phyloP scores from a whole-genome alignment of 495 filamentous ascomycete genomes.

The Articulospora tetracladia region DNA sequence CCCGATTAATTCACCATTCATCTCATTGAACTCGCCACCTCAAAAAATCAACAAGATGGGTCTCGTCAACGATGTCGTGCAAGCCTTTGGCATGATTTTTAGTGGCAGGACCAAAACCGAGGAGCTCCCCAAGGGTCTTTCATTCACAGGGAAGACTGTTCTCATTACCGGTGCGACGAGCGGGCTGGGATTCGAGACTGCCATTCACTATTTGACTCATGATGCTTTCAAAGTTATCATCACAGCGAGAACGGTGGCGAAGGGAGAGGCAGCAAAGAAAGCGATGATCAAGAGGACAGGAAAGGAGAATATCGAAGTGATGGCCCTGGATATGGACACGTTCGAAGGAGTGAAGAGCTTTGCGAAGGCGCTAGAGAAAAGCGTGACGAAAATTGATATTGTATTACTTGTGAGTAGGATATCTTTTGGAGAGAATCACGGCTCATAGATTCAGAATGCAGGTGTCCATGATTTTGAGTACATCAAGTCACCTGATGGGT shows the following conservation, averaged over 20 bases:
- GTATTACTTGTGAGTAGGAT: conserved; percentile 24
- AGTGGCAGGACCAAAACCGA: not conserved
- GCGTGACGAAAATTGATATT: conserved; percentile 21
- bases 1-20: no score
- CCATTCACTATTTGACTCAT: conserved; percentile 38
- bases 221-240: conserved; percentile 41
- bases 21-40: no score
- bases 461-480: not conserved
- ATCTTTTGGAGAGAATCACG: conserved; percentile 2
- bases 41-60: not conserved
- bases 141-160: conserved; percentile 34
- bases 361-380: conserved; percentile 15
- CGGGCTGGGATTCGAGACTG: conserved; percentile 51
- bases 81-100: not conserved
- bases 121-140: conserved; percentile 15
- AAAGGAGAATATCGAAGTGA: conserved; percentile 52
- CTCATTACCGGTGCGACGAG: conserved; percentile 52
- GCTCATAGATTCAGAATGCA: not conserved
- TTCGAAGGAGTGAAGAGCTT: conserved; percentile 21
- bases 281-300: conserved; percentile 34
- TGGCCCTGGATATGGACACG: conserved; percentile 49
- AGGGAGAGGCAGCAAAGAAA: conserved; percentile 35
- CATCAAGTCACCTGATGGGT: conserved; percentile 9
- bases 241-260: conserved; percentile 35
- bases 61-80: not conserved